phyloP scores from a whole-genome alignment of 2,329 filamentous ascomycete species.

The Ophiostoma ips region DNA sequence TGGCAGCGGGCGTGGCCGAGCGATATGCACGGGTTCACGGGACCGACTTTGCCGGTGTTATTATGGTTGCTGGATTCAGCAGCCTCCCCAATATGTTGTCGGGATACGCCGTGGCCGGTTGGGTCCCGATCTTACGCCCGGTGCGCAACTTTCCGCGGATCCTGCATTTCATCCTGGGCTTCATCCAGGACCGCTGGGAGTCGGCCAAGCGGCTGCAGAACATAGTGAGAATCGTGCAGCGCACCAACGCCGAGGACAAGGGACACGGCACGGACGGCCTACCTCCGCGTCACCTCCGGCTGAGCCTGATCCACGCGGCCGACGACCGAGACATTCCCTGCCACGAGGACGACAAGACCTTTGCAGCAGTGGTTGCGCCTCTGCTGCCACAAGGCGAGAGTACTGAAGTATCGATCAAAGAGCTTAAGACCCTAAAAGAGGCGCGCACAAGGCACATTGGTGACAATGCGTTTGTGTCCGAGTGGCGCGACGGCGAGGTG shows the following conservation, averaged over 20 bases:
- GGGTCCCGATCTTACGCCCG: slow-evolving; percentile 67
- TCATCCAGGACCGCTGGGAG: slow-evolving; percentile 70
- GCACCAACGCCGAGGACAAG: slow-evolving; percentile 19
- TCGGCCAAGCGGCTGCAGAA: slow-evolving; percentile 52
- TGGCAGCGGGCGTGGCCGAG: slow-evolving; percentile 61
- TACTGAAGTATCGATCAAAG: slow-evolving; percentile 26
- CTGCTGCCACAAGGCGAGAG: slow-evolving; percentile 5
- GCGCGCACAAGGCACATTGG: slow-evolving; percentile 29
- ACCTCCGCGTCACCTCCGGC: slow-evolving; percentile 30
- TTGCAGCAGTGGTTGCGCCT: slow-evolving; percentile 40
- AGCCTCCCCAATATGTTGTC: slow-evolving; percentile 59
- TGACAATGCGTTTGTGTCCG: slow-evolving; percentile 33
- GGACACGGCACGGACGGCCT: background rate
- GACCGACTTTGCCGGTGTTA: slow-evolving; percentile 61
- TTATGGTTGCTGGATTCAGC: slow-evolving; percentile 70
- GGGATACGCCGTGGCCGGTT: slow-evolving; percentile 64
- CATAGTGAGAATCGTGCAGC: slow-evolving; percentile 35
- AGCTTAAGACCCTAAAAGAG: slow-evolving; percentile 24
- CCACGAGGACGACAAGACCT: slow-evolving; percentile 51
- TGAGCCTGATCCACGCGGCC: slow-evolving; percentile 65
- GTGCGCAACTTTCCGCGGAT: slow-evolving; percentile 53
- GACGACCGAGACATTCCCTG: slow-evolving; percentile 77
- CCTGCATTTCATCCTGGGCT: slow-evolving; percentile 43
- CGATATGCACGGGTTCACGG: slow-evolving; percentile 42
- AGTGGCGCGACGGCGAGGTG: slow-evolving; percentile 31